Base-by-base conservation (phyloP, 352 stramenopile species). In the Phytophthora pisi region DNA sequence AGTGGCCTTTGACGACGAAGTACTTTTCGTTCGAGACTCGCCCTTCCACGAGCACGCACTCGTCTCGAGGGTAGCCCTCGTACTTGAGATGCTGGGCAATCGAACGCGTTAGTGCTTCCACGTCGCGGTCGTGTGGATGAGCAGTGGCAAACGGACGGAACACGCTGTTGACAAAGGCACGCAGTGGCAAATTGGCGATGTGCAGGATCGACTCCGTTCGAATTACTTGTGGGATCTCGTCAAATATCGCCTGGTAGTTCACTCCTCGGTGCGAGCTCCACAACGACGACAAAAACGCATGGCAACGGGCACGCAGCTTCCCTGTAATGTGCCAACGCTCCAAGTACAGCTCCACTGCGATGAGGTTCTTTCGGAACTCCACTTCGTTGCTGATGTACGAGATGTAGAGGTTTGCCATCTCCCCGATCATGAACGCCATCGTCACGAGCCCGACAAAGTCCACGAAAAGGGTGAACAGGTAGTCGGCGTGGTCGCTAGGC, bases 11-110 rank as follows among this genome's bases (percentile, higher is more conserved):
- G 9, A 89, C 74, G 18, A 92, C 81, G 51, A 92, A 91, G 68
- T 87, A 92, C 80, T 90, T 88, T 18, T 79, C 73, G 46, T 84
- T 88, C 8, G 78, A 70, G 49, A 91, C 84, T 18, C 71, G 86
- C 1, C 84, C 84, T 71, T 92, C 82, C 36, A 82, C 63, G 10
- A 92, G 60, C 15, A 91, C 79, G 8, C 60, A 77, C 28, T 92
- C 84, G 49, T 86, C 82, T 30, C 81, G 74, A n/a, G 82, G 82
- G 38, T 89, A 92, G n/a, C 79, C 73, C 62, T 91, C 77, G 50
- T 90, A 90, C 15, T 74, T 77, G 9, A 92, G 70, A 11, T 83
- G 66, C 43, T 83, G 68, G 9, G 84, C 78, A 13, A 89, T 75
- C 1, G 73, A 72, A 2, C 54, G 55, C 23, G 67, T 68, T 5